Evolutionary conservation across 805 yeast species (phyloP), one percentile per base, ranked within the genome.

Genomic region (Teunomyces funiuensis): DNA sequence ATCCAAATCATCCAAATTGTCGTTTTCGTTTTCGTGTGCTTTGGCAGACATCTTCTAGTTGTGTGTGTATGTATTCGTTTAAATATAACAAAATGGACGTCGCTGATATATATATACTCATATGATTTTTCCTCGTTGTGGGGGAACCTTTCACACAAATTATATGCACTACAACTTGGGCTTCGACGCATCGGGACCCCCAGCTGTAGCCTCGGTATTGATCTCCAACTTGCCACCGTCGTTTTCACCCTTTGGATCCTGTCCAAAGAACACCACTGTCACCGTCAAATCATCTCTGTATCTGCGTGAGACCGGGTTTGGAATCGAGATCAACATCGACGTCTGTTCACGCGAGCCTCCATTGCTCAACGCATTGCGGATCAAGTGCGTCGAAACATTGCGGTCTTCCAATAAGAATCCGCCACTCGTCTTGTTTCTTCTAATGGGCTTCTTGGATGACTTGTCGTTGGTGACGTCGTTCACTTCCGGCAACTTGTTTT

Each of bases 201-300:
- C 84, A 39, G 75, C 71, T 7, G 85, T 81, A 18, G 83, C 85
- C 15, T 64, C 71, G 17, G 66, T 54, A 52, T 81, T 81, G 48
- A 80, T 69, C 50, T 77, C 84, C 48, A 81, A 60, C 50, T 66
- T 66, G 2, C 83, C 83, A 16, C 52, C 53, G 23, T 70, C 73
- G 47, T 69, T 61, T 42, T 58, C 66, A 9, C 69, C 66, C n/a
- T 58, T 54, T 6, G 62, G 58, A 37, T 72, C 73, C 17, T 79
- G 79, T 9, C 95, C 96, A 60, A 93, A 93, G 64, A 93, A 93
- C 2, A 91, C 88, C 17, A 93, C 99, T 2, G 97, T 88, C 4
- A 90, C 97, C 0, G 98, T 90, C 58, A 93, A 73, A 62, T 93
- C 99, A 66, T 93, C 99, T 61, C 99, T 80, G 65, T 90, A 91